Evolutionary conservation across 1,139 yeast genomes (phyloP).

Genomic region (Saccharomycopsis phalli): DNA sequence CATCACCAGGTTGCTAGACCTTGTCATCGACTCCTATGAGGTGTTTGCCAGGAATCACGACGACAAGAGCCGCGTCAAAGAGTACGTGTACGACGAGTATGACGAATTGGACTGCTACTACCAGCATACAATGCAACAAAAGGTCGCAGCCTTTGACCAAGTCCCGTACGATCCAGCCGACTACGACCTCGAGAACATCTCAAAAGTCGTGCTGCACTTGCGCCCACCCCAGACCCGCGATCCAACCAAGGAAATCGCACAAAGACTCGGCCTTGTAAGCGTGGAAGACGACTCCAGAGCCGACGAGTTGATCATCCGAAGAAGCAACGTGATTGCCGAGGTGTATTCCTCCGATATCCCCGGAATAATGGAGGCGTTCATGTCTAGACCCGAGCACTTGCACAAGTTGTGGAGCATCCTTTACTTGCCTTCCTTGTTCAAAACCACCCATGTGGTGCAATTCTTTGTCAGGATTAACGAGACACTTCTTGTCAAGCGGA

Average conservation of each 20-base stretch:
- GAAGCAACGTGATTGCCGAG: conserved; percentile 18
- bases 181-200: conserved; percentile 10
- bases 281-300: conserved; percentile 5
- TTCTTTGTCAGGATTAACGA: conserved; percentile 19
- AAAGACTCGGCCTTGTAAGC: not conserved
- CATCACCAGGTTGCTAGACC: conserved; percentile 5
- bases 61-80: conserved; percentile 4
- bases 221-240: not conserved
- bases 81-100: conserved; percentile 13
- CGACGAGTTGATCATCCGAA: conserved; percentile 10
- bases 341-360: conserved; percentile 13
- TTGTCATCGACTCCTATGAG: conserved; percentile 10
- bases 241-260: not conserved
- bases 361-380: conserved; percentile 12
- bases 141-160: conserved; percentile 6
- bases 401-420: conserved; percentile 15
- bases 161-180: conserved; percentile 11
- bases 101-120: conserved; percentile 20
- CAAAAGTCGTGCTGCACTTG: conserved; percentile 9
- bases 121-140: conserved; percentile 12
- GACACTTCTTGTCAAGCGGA: conserved; percentile 10
- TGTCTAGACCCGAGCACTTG: conserved; percentile 10
- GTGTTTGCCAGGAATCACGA: conserved; percentile 7
- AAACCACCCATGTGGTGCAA: conserved; percentile 13
- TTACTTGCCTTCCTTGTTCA: conserved; percentile 11